These are phyloP conservation scores for Citrus cavaleriei DNA, from an alignment of 345 rosid genomes.

Conservation along the genomic window DNA sequence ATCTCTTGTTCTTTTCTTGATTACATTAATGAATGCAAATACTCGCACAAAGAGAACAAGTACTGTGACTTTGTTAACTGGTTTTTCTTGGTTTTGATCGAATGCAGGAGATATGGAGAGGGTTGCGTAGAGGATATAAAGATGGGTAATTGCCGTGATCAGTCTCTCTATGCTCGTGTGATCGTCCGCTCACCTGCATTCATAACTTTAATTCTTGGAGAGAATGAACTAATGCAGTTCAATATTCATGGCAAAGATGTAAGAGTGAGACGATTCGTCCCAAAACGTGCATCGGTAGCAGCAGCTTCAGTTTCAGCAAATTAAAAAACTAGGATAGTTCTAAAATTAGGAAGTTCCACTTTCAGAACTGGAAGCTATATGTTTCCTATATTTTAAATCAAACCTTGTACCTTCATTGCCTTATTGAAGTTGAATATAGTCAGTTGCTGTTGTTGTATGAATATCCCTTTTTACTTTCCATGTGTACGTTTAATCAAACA, in stretches of 20 bases:
- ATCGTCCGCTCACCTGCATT: background rate
- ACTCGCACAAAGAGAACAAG: no score
- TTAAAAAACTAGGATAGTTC: background rate
- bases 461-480: background rate
- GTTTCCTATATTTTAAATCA: background rate
- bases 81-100: background rate
- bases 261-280: constrained; percentile 10
- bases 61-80: no score
- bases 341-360: background rate
- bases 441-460: no score
- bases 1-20: no score
- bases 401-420: background rate
- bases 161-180: constrained; percentile 20
- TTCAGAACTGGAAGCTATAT: background rate
- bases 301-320: background rate
- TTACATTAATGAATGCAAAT: background rate
- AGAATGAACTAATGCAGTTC: constrained; percentile 1
- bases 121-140: constrained; percentile 13
- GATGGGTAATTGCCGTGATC: background rate
- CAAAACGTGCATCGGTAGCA: background rate
- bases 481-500: background rate
- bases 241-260: constrained; percentile 16
- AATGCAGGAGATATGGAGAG: constrained; percentile 14
- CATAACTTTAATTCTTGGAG: constrained; percentile 10
- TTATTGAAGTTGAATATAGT: background rate